Conservation (phyloP, 805 yeast species). For the Millerozyma miso region DNA sequence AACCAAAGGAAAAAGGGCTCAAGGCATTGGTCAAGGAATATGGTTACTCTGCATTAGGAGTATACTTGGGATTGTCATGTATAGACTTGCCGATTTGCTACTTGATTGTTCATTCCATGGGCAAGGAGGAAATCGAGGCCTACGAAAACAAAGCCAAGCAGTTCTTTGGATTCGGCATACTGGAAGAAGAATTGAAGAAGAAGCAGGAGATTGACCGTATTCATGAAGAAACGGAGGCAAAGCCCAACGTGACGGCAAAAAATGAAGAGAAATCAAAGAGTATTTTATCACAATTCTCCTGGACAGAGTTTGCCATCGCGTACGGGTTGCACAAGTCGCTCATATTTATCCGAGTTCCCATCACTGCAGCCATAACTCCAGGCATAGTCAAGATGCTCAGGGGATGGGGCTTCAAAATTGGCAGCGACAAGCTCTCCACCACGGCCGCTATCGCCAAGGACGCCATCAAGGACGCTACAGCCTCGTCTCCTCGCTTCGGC, state of each 20-base stretch:
- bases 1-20: slow-evolving; percentile 39
- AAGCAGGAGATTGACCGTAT: slow-evolving; percentile 32
- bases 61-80: slow-evolving; percentile 67
- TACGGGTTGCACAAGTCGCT: slow-evolving; percentile 90
- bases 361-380: slow-evolving; percentile 92
- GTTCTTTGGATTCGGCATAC: slow-evolving; percentile 57
- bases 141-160: slow-evolving; percentile 60
- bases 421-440: slow-evolving; percentile 44
- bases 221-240: slow-evolving; percentile 18
- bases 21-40: slow-evolving; percentile 76
- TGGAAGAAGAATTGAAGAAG: slow-evolving; percentile 37
- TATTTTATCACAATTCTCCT: slow-evolving; percentile 38
- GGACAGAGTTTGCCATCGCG: slow-evolving; percentile 86
- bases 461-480: slow-evolving; percentile 37
- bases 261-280: not conserved
- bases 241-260: slow-evolving; percentile 6
- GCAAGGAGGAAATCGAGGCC: slow-evolving; percentile 73
- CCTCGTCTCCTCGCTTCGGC: slow-evolving; percentile 47
- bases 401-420: slow-evolving; percentile 77
- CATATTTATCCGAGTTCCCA: slow-evolving; percentile 77
- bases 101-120: slow-evolving; percentile 76
- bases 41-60: slow-evolving; percentile 88
- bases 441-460: slow-evolving; percentile 31
- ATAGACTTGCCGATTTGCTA: slow-evolving; percentile 85
- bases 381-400: slow-evolving; percentile 60